Base-by-base conservation (phyloP, 768 basidiomycete species). In the Suillus subluteus region DNA sequence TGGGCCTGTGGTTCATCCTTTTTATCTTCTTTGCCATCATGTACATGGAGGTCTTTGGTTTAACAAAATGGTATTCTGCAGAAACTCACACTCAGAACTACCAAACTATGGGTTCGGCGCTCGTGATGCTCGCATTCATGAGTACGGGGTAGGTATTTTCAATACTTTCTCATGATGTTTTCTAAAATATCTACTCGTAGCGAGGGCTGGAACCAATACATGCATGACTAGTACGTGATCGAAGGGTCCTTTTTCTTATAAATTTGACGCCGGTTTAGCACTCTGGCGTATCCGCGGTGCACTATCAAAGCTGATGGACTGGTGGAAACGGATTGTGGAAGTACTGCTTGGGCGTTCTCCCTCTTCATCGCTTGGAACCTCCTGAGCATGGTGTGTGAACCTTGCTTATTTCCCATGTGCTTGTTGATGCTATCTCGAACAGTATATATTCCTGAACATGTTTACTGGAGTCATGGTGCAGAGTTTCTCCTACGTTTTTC, bases 361-460 rank as follows among this genome's bases (percentile, higher is more conserved):
- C 82, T 98, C 21, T 98, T 96, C 79, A 96, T 97, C 69, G 87
- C 91, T 2, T 99, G 96, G 96, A 98, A 98, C 73, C 79, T 99
- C 38, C 80, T 98, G 38, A 95, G 92, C 86, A 96, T 97, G 95
- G 94, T 95, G 72, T 64, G 72, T 6, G 13, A 43, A 41, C 16
- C 6, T 23, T 30, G 70, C 83, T 74, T 12, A 30, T 56, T 23
- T 16, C 21, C n/a, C 18, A 2, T 21, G 46, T 32, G 12, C 18
- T 66, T 58, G 63, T 43, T 30, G 15, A 50, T 64, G 12, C 40
- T 64, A 23, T 70, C 66, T 26, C 32, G 43, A 35, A 6, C 74
- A 96, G 96, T 98, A 96, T 77, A 96, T 98, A 72, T 96, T 98
- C 76, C 87, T 92, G 69, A 98, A 97, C 79, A 88, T 98, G 89